phyloP scores from a whole-genome alignment of 2,329 filamentous ascomycete genomes.

The Celoporthe dispersa region DNA sequence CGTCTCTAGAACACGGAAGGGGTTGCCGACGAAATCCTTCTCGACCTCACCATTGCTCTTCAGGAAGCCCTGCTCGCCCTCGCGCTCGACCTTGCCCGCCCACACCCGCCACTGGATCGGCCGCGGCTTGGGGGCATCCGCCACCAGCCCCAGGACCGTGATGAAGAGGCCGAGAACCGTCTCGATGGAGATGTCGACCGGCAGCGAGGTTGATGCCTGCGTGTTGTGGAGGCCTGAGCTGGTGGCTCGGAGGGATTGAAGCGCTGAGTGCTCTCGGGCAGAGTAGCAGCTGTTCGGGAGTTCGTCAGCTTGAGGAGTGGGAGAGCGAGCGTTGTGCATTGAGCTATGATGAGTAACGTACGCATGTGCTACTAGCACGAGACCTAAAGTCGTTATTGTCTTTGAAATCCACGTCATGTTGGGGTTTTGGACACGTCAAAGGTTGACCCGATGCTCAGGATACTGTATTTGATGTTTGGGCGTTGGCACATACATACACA shows the following conservation, averaged over 20 bases:
- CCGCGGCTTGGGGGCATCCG: slow-evolving; percentile 76
- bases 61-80: slow-evolving; percentile 66
- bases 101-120: slow-evolving; percentile 84
- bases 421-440: not conserved
- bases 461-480: not conserved
- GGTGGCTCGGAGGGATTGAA: slow-evolving; percentile 62
- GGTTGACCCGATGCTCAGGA: not conserved
- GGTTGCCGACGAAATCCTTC: slow-evolving; percentile 74
- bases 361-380: slow-evolving; percentile 85
- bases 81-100: slow-evolving; percentile 82
- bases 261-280: slow-evolving; percentile 84
- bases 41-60: slow-evolving; percentile 67
- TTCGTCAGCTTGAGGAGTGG: slow-evolving; percentile 28
- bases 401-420: slow-evolving; percentile 75
- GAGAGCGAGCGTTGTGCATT: slow-evolving; percentile 15
- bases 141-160: slow-evolving; percentile 82
- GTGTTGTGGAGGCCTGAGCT: slow-evolving; percentile 51
- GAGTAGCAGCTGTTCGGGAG: slow-evolving; percentile 79
- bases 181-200: slow-evolving; percentile 86
- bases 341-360: slow-evolving; percentile 54
- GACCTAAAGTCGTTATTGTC: slow-evolving; percentile 72
- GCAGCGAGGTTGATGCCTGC: slow-evolving; percentile 59
- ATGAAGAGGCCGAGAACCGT: slow-evolving; percentile 78
- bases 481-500: not conserved
- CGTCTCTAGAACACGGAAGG: slow-evolving; percentile 78